phyloP scores from a whole-genome alignment of 495 filamentous ascomycete species.

The Penicillium egyptiacum region DNA sequence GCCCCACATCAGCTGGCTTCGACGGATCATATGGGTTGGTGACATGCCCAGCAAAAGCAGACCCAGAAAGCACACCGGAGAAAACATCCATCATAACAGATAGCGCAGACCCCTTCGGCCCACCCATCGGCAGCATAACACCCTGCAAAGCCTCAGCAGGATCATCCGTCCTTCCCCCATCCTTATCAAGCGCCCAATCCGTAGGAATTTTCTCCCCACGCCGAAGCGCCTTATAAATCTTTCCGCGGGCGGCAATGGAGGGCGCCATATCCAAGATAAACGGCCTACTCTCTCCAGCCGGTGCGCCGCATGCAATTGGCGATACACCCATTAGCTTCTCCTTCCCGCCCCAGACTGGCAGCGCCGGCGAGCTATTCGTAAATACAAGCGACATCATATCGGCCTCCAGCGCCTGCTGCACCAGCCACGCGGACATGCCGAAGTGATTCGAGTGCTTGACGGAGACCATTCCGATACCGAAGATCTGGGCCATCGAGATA shows the following conservation, averaged over 20 bases:
- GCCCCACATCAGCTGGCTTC: slow-evolving; percentile 68
- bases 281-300: slow-evolving; percentile 49
- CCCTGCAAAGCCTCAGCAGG: slow-evolving; percentile 64
- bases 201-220: slow-evolving; percentile 70
- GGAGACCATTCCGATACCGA: slow-evolving; percentile 70
- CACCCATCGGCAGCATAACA: slow-evolving; percentile 79
- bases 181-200: slow-evolving; percentile 71
- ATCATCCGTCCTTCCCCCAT: slow-evolving; percentile 69
- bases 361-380: slow-evolving; percentile 72
- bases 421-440: slow-evolving; percentile 77
- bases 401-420: slow-evolving; percentile 69
- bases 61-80: slow-evolving; percentile 69
- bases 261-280: slow-evolving; percentile 84
- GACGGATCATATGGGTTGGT: slow-evolving; percentile 70
- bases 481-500: slow-evolving; percentile 61
- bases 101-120: slow-evolving; percentile 71
- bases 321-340: slow-evolving; percentile 69
- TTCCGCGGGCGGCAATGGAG: slow-evolving; percentile 67
- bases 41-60: slow-evolving; percentile 71
- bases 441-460: slow-evolving; percentile 79
- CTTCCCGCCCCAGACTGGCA: slow-evolving; percentile 71
- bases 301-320: slow-evolving; percentile 77
- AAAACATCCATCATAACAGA: slow-evolving; percentile 86
- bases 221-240: slow-evolving; percentile 71
- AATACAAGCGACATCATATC: slow-evolving; percentile 77